Conservation (phyloP, 2,329 filamentous ascomycete species). For the Pseudonectria foliicola region DNA sequence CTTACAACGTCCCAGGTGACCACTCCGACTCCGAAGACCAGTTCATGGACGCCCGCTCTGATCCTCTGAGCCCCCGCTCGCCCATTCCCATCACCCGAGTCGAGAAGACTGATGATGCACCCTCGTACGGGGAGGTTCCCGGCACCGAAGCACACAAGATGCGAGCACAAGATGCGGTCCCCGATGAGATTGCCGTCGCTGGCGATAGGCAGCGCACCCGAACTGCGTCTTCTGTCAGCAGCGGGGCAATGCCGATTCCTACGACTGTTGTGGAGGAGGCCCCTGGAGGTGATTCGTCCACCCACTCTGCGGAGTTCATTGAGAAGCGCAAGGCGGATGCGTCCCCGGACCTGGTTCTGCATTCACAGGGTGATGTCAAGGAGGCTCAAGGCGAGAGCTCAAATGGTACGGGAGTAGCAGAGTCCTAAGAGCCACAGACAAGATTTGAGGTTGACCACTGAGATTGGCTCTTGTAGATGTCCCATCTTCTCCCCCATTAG, state of each 20-base stretch:
- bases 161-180: slow-evolving; percentile 49
- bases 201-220: slow-evolving; percentile 19
- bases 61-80: slow-evolving; percentile 37
- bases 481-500: slow-evolving; percentile 20
- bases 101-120: slow-evolving; percentile 48
- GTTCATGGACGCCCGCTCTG: slow-evolving; percentile 60
- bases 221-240: slow-evolving; percentile 13
- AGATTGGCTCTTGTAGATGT: slow-evolving; percentile 18
- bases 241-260: slow-evolving; percentile 31
- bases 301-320: slow-evolving; percentile 37
- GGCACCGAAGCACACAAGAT: slow-evolving; percentile 51
- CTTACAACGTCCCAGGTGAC: slow-evolving; percentile 31
- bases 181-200: slow-evolving; percentile 52
- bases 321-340: slow-evolving; percentile 44
- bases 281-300: slow-evolving; percentile 33
- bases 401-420: slow-evolving; percentile 23
- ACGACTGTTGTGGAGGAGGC: slow-evolving; percentile 49
- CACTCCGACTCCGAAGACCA: slow-evolving; percentile 62
- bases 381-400: slow-evolving; percentile 19
- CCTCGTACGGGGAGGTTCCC: slow-evolving; percentile 52
- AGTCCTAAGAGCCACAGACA: slow-evolving; percentile 13
- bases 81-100: slow-evolving; percentile 53
- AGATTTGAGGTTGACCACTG: slow-evolving; percentile 18
- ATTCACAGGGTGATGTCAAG: slow-evolving; percentile 35
- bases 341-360: slow-evolving; percentile 44